These are phyloP conservation scores for Marasmius sp. DNA, from an alignment of 1,284 basidiomycete genomes.

Conservation along the genomic window DNA sequence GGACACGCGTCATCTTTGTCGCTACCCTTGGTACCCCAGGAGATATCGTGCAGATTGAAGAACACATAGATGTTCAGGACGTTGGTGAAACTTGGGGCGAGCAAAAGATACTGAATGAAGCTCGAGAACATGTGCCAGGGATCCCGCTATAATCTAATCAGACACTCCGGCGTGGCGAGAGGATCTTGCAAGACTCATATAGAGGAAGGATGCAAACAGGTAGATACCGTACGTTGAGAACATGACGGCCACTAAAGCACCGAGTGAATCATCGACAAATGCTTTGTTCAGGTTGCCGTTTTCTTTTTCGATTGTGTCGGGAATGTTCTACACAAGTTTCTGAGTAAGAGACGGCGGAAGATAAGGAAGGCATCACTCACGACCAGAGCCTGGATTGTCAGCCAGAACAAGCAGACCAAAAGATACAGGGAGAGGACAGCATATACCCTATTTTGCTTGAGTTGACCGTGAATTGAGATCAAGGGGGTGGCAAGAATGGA, in stretches of 20 bases:
- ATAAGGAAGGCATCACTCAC: conserved; percentile 38
- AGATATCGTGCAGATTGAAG: no score
- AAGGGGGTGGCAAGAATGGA: no score
- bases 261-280: conserved; percentile 77
- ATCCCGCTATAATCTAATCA: no score
- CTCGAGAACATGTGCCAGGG: no score
- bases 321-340: conserved; percentile 50
- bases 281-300: conserved; percentile 50
- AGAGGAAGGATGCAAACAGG: conserved; percentile 84
- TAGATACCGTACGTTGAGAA: conserved; percentile 89
- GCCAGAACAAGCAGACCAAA: conserved; percentile 80
- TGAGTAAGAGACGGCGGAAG: not conserved
- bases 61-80: no score
- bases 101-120: no score
- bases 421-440: conserved; percentile 80
- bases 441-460: conserved; percentile 59
- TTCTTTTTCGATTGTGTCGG: conserved; percentile 43
- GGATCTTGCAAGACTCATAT: conserved; percentile 52
- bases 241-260: conserved; percentile 85
- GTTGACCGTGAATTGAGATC: no score
- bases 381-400: conserved; percentile 77
- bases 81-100: no score
- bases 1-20: conserved; percentile 94
- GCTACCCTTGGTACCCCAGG: no score
- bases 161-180: not conserved